phyloP scores from a whole-genome alignment of 768 basidiomycete species.

The Guyanaporus albipodus region DNA sequence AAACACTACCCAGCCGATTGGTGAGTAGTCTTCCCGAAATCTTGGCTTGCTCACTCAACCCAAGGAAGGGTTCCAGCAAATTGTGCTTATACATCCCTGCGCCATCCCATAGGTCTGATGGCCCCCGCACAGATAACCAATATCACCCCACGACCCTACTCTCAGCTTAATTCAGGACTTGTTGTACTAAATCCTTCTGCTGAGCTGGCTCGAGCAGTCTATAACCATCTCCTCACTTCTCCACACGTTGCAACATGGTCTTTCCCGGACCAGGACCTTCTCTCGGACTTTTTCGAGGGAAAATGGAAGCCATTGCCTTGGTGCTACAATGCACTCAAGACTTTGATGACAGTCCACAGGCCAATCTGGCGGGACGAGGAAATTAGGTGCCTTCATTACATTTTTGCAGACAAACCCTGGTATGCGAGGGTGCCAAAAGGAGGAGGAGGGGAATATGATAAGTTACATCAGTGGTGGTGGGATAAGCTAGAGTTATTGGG shows the following conservation, averaged over 20 bases:
- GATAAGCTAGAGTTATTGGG: slow-evolving; percentile 46
- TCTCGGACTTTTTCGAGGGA: slow-evolving; percentile 74
- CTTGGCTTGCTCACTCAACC: background rate
- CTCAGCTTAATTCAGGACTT: slow-evolving; percentile 86
- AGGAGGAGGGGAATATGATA: slow-evolving; percentile 47
- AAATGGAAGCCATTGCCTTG: slow-evolving; percentile 78
- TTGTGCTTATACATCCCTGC: slow-evolving; percentile 69
- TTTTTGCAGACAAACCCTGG: slow-evolving; percentile 88
- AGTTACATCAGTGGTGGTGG: slow-evolving; percentile 80
- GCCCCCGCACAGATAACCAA: slow-evolving; percentile 40
- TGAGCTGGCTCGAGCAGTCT: slow-evolving; percentile 49
- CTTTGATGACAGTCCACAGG: slow-evolving; percentile 68
- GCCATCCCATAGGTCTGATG: slow-evolving; percentile 43
- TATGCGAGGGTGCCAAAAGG: slow-evolving; percentile 42
- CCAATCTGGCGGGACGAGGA: slow-evolving; percentile 82
- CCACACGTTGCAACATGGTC: slow-evolving; percentile 49
- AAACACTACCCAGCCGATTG: slow-evolving; percentile 88
- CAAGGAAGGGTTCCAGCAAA: slow-evolving; percentile 80
- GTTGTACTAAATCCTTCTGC: slow-evolving; percentile 80
- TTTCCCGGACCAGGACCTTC: slow-evolving; percentile 95
- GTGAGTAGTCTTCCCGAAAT: slow-evolving; percentile 35
- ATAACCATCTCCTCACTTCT: slow-evolving; percentile 40
- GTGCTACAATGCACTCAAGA: slow-evolving; percentile 91
- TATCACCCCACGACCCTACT: slow-evolving; percentile 64
- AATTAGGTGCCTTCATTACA: slow-evolving; percentile 84